These are phyloP conservation scores for Myriangium duriaei DNA, from an alignment of 2,329 filamentous ascomycete genomes.

Conservation along the genomic window DNA sequence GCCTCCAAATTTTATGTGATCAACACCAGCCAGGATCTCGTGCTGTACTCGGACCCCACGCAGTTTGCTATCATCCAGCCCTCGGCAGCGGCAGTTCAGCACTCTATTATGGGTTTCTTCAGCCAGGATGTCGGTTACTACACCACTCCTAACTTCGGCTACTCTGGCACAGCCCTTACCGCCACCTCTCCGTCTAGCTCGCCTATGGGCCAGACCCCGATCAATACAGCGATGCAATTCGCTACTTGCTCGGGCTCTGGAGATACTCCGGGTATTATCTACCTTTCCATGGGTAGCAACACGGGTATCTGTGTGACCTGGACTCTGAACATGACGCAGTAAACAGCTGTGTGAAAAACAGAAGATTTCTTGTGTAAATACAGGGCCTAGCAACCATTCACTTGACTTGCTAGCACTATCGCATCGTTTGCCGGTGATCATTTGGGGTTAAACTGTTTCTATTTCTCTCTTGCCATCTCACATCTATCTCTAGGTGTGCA, in stretches of 20 bases:
- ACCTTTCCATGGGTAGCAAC: conserved; percentile 1
- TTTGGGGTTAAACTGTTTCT: too few species aligned
- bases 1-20: conserved; percentile 4
- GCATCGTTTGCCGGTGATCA: too few species aligned
- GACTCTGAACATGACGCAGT: conserved; percentile 5
- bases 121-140: conserved; percentile 6
- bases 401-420: too few species aligned
- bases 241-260: conserved; percentile 6
- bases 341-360: too few species aligned
- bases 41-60: conserved; percentile 3
- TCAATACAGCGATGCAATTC: background rate
- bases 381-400: too few species aligned
- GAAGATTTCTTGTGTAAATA: too few species aligned
- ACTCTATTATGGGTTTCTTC: conserved; percentile 5
- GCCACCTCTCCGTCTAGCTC: background rate
- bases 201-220: background rate
- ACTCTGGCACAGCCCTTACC: background rate
- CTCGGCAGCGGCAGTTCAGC: background rate
- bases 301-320: conserved; percentile 6
- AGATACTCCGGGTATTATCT: conserved; percentile 5
- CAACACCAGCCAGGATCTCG: conserved; percentile 6
- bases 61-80: background rate
- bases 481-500: too few species aligned
- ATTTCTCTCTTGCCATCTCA: too few species aligned
- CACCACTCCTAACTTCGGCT: conserved; percentile 4